phyloP scores from a whole-genome alignment of 192 early-diverging fungal genomes.

The Phlyctochytrium arcticum region DNA sequence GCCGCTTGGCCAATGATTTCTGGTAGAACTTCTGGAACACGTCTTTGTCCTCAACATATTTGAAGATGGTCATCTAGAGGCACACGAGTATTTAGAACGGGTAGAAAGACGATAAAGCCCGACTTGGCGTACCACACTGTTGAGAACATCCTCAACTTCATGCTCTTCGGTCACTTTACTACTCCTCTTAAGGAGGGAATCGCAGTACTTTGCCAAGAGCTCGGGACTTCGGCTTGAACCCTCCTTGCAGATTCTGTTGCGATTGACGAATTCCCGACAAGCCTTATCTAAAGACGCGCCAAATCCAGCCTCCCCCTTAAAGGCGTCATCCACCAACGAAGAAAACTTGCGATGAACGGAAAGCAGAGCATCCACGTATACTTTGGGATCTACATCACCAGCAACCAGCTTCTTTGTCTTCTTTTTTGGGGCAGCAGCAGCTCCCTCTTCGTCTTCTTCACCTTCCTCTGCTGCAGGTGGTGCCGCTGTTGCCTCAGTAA shows the following conservation, averaged over 20 bases:
- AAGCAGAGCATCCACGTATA: constrained; percentile 84
- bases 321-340: constrained; percentile 70
- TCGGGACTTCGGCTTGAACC: constrained; percentile 74
- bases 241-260: constrained; percentile 75
- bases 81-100: background rate
- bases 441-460: constrained; percentile 37
- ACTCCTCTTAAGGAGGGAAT: constrained; percentile 83
- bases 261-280: constrained; percentile 90
- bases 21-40: constrained; percentile 98
- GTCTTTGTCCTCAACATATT: constrained; percentile 96
- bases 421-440: constrained; percentile 17
- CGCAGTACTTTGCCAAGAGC: constrained; percentile 85
- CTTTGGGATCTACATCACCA: constrained; percentile 61
- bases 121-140: constrained; percentile 70
- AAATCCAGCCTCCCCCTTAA: constrained; percentile 81
- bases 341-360: constrained; percentile 84
- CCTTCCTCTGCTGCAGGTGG: constrained; percentile 34
- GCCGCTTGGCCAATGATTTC: constrained; percentile 86
- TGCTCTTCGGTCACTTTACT: constrained; percentile 69
- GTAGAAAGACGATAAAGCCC: background rate
- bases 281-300: constrained; percentile 90
- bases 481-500: constrained; percentile 45
- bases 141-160: constrained; percentile 67
- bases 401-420: constrained; percentile 23
- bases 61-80: constrained; percentile 93